Base-by-base conservation (phyloP, 768 basidiomycete genomes). In the Tricholoma furcatifolium region DNA sequence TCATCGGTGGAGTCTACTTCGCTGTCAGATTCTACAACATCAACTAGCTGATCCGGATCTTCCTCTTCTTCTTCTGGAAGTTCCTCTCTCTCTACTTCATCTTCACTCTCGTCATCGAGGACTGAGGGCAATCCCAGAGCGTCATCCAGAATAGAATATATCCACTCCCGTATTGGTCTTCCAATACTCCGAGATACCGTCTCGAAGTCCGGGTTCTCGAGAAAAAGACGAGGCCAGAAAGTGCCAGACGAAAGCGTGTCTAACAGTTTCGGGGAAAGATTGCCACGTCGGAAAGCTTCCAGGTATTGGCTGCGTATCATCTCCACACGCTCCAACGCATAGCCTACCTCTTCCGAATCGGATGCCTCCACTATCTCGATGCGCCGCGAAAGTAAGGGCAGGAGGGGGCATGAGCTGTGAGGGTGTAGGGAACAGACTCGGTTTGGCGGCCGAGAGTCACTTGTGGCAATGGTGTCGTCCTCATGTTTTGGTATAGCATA, bases 151-250 rank as follows among this genome's bases (percentile, higher is more conserved):
- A 91, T 72, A 0, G 88, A 76, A 62, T 88, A 87, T 27, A 77
- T 70, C 85, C 85, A 89, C 46, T 70, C 64, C 14, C 87, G 77
- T 43, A 91, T 75, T 1, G 81, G 80, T 27, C 83, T 68, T 4
- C 84, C 83, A 11, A 91, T 78, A 49, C 78, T 84, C 51, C 81
- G 70, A 17, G 80, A 72, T 10, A 87, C 84, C 0, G 81, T 82
- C 64, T 90, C 87, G 27, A 78, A 46, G 65, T 93, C 90, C 0
- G 91, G 91, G 58, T 84, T 79, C 55, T 93, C 91, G n/a, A 93
- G 76, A 64, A 89, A 91, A n/a, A 84, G 63, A 32, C 75, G 72
- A 4, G 87, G 82, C 87, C 88, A 92, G 52, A 74, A 83, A 1
- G 87, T 83, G 15, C 77, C 80, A 0, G 85, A 83, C 51, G 68